phyloP scores from a whole-genome alignment of 257 asterid genomes.

The Solanum lycopersicoides region DNA sequence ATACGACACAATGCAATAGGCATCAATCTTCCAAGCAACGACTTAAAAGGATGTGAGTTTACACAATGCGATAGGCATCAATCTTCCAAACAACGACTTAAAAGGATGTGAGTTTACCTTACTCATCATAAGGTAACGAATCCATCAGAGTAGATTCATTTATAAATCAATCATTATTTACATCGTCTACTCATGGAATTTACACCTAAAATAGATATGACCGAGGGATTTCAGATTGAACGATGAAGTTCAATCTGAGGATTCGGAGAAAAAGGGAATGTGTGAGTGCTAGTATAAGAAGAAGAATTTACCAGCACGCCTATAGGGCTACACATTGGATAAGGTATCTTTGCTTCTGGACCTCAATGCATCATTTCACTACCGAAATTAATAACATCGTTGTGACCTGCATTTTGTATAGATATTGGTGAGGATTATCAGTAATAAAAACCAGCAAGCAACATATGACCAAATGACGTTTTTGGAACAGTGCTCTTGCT shows the following conservation, averaged over 20 bases:
- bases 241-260: not conserved
- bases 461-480: not conserved
- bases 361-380: constrained; percentile 12
- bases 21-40: not conserved
- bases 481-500: not conserved
- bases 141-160: not conserved
- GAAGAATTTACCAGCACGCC: constrained; percentile 4
- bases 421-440: not conserved
- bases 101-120: not conserved
- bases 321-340: not conserved
- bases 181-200: not conserved
- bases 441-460: not conserved
- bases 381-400: constrained; percentile 22
- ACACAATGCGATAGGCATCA: not conserved
- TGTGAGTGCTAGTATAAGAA: not conserved
- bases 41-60: not conserved
- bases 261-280: not conserved
- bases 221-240: not conserved
- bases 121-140: not conserved
- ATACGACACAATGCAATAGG: not conserved
- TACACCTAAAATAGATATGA: not conserved
- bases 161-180: not conserved
- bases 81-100: not conserved
- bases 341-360: constrained; percentile 3
- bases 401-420: constrained; percentile 40